These are phyloP conservation scores for Aspergillus aculeatinus DNA, from an alignment of 2,329 filamentous ascomycete genomes.

Conservation along the genomic window DNA sequence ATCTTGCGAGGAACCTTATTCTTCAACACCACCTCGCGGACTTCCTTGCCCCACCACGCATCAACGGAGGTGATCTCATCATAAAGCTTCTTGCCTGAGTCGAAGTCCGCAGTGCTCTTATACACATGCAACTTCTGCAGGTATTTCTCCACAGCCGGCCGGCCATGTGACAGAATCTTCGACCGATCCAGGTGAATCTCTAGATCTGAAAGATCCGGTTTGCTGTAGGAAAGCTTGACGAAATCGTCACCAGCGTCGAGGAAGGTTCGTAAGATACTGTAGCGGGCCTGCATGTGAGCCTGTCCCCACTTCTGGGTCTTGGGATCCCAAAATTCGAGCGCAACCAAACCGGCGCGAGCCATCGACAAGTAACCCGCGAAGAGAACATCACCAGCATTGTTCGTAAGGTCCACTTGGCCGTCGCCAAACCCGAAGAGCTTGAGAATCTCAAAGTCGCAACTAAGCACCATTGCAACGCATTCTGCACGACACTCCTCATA, in stretches of 20 bases:
- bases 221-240: constrained; percentile 73
- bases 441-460: constrained; percentile 84
- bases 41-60: constrained; percentile 78
- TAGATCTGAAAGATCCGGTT: constrained; percentile 75
- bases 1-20: constrained; percentile 64
- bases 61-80: constrained; percentile 79
- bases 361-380: constrained; percentile 88
- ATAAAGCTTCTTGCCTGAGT: constrained; percentile 76
- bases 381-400: constrained; percentile 79
- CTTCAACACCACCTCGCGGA: constrained; percentile 64
- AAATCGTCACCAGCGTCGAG: constrained; percentile 83
- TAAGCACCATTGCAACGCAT: constrained; percentile 86
- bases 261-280: constrained; percentile 75
- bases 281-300: constrained; percentile 86
- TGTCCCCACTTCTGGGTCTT: constrained; percentile 91
- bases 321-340: constrained; percentile 93
- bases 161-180: constrained; percentile 81
- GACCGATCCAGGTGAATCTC: constrained; percentile 78
- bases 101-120: constrained; percentile 84
- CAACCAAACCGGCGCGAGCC: constrained; percentile 86
- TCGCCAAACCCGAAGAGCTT: constrained; percentile 90
- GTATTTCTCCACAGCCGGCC: constrained; percentile 79
- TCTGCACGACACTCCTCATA: constrained; percentile 96
- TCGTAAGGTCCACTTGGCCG: constrained; percentile 68
- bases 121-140: constrained; percentile 90